A percentile compares a stretch with the other conserved stretches of the same genome.
These are phyloP conservation scores for Meyerozyma guilliermondii DNA, from an alignment of 1,139 yeast species.

Conservation along the genomic window DNA sequence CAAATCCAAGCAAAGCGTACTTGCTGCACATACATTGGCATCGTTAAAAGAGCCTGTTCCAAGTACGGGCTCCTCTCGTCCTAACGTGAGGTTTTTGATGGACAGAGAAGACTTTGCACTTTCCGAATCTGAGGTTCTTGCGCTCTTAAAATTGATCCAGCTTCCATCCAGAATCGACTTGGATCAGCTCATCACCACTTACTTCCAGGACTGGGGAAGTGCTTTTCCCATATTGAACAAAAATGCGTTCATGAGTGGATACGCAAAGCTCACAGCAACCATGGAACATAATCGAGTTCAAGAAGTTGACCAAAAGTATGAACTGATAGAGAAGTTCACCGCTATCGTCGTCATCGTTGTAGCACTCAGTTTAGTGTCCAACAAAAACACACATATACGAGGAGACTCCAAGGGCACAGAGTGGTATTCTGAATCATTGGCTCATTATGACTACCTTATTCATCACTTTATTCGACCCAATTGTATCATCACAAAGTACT, in stretches of 20 bases:
- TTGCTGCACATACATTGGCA: constrained; percentile 67
- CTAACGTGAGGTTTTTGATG: neutral
- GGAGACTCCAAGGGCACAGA: neutral
- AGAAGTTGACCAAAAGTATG: constrained; percentile 14
- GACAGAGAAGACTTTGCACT: neutral
- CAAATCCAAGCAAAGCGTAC: constrained; percentile 59
- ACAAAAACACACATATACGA: constrained; percentile 21
- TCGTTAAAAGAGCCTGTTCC: constrained; percentile 46
- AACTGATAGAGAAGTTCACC: constrained; percentile 52
- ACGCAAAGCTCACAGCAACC: constrained; percentile 41
- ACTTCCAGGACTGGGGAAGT: constrained; percentile 77
- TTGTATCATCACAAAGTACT: constrained; percentile 47
- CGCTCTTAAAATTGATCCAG: constrained; percentile 27
- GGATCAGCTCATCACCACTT: constrained; percentile 53
- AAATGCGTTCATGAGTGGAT: constrained; percentile 56
- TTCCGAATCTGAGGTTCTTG: neutral
- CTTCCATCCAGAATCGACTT: constrained; percentile 54
- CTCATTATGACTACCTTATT: constrained; percentile 48
- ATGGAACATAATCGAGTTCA: constrained; percentile 23
- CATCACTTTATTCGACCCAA: constrained; percentile 50
- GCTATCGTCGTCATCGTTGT: constrained; percentile 53
- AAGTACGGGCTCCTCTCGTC: neutral
- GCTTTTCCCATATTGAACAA: constrained; percentile 66
- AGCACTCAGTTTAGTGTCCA: constrained; percentile 52
- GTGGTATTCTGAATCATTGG: constrained; percentile 12